These are phyloP conservation scores for Jimgerdemannia flammicorona DNA, from an alignment of 192 early-diverging fungal genomes.

Conservation along the genomic window DNA sequence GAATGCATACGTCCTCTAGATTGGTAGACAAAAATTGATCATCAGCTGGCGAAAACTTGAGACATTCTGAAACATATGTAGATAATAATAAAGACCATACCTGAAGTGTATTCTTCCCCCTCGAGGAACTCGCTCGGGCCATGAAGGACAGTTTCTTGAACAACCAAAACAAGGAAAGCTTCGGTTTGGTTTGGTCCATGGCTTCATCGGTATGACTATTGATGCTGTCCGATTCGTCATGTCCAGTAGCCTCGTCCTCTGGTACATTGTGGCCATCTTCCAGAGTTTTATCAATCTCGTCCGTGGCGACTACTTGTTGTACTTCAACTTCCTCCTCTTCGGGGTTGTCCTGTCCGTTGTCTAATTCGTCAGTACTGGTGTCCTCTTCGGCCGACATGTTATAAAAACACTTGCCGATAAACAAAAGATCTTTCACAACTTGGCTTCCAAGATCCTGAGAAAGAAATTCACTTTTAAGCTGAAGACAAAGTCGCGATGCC, in stretches of 20 bases:
- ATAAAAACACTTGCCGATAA: constrained; percentile 79
- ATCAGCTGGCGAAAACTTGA: neutral
- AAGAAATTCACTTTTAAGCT: constrained; percentile 63
- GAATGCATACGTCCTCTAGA: constrained; percentile 78
- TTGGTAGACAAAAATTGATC: constrained; percentile 6
- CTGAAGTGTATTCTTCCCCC: constrained; percentile 23
- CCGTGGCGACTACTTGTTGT: neutral
- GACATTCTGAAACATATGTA: neutral
- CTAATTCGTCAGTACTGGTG: constrained; percentile 19
- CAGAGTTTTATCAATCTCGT: neutral
- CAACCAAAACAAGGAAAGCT: constrained; percentile 51
- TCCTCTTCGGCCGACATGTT: constrained; percentile 31
- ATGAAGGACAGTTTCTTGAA: constrained; percentile 61
- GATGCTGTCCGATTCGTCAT: constrained; percentile 3
- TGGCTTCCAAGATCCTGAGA: constrained; percentile 81
- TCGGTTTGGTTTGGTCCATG: constrained; percentile 16
- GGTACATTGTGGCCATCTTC: constrained; percentile 1
- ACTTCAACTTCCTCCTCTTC: constrained; percentile 36
- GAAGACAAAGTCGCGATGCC: constrained; percentile 49
- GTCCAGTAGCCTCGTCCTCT: constrained; percentile 6
- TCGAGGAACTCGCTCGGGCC: constrained; percentile 53
- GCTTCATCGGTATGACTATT: neutral
- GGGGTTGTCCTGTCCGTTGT: constrained; percentile 34
- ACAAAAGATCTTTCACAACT: constrained; percentile 92
- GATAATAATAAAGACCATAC: constrained; percentile 29